phyloP scores from a whole-genome alignment of 768 basidiomycete genomes.

The Sporobolomyces pararoseus region DNA sequence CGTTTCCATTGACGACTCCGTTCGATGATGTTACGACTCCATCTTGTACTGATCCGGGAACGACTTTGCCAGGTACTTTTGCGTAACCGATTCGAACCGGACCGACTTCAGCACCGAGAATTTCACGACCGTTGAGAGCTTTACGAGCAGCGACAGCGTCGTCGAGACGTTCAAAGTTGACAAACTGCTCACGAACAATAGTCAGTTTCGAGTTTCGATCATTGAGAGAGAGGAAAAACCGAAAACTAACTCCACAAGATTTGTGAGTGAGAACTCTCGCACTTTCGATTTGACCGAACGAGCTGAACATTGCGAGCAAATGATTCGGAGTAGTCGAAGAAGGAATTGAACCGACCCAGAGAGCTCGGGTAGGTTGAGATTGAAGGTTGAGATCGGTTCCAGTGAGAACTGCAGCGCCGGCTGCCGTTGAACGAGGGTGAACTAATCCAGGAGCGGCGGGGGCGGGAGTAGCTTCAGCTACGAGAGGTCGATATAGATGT shows the following conservation, averaged over 20 bases:
- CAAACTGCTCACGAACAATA: slow-evolving; percentile 49
- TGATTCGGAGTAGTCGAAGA: slow-evolving; percentile 84
- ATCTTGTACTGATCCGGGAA: neutral
- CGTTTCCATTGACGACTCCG: neutral
- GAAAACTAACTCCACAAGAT: slow-evolving; percentile 64
- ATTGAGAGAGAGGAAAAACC: slow-evolving; percentile 53
- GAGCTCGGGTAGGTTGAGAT: slow-evolving; percentile 84
- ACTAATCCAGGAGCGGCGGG: slow-evolving; percentile 31
- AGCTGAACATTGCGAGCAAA: slow-evolving; percentile 91
- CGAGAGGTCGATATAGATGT: too few relatives aligned
- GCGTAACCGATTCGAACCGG: slow-evolving; percentile 92
- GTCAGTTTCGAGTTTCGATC: slow-evolving; percentile 47
- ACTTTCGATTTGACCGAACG: slow-evolving; percentile 95
- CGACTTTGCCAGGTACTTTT: slow-evolving; percentile 79
- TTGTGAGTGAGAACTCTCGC: slow-evolving; percentile 94
- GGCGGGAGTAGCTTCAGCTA: slow-evolving; percentile 30
- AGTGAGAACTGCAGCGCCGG: slow-evolving; percentile 43
- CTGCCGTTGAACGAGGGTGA: slow-evolving; percentile 33
- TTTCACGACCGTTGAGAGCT: slow-evolving; percentile 90
- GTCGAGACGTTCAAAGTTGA: slow-evolving; percentile 96
- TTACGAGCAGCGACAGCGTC: slow-evolving; percentile 94
- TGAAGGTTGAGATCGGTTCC: slow-evolving; percentile 57
- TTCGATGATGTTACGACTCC: neutral
- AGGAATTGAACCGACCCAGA: slow-evolving; percentile 98
- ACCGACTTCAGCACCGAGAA: slow-evolving; percentile 92